Conservation (phyloP, 108 stramenopile genomes). For the Aurantiochytrium sp. region DNA sequence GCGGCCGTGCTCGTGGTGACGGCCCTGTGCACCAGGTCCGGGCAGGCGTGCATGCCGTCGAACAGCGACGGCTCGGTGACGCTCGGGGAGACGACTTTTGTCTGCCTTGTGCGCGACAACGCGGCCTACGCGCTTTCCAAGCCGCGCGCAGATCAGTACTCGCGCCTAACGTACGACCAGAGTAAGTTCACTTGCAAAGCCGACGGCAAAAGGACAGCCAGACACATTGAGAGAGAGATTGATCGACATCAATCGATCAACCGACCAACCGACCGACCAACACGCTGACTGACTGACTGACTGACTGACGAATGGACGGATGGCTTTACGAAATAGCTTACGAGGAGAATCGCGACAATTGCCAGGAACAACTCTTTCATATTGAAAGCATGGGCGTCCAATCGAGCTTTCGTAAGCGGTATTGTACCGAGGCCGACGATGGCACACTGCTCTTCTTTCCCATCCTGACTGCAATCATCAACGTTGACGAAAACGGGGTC, state of each 20-base stretch:
- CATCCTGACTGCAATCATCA: constrained; percentile 5
- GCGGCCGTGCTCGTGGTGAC: not conserved
- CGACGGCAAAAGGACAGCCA: too few species aligned
- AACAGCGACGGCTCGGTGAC: not conserved
- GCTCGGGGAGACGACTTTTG: not conserved
- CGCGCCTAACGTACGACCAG: not conserved
- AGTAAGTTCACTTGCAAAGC: not conserved
- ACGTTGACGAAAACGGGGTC: not conserved
- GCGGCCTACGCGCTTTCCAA: not conserved
- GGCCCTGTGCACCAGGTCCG: not conserved
- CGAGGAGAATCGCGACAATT: not conserved
- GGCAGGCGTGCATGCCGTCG: not conserved
- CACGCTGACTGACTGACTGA: not conserved
- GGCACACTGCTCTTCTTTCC: not conserved
- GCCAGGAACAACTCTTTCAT: not conserved
- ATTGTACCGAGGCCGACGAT: not conserved
- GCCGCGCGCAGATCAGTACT: constrained; percentile 10
- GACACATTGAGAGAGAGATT: too few species aligned
- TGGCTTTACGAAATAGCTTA: not conserved
- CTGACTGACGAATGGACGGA: too few species aligned
- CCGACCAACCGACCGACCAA: too few species aligned
- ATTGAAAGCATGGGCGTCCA: constrained; percentile 11
- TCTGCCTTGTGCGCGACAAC: constrained; percentile 9
- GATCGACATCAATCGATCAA: too few species aligned
- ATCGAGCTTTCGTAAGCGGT: not conserved